Percentiles rank a stretch among this genome's conserved stretches.
phyloP scores from a whole-genome alignment of 176 grass and related monocot species.

The Triticum turgidum region DNA sequence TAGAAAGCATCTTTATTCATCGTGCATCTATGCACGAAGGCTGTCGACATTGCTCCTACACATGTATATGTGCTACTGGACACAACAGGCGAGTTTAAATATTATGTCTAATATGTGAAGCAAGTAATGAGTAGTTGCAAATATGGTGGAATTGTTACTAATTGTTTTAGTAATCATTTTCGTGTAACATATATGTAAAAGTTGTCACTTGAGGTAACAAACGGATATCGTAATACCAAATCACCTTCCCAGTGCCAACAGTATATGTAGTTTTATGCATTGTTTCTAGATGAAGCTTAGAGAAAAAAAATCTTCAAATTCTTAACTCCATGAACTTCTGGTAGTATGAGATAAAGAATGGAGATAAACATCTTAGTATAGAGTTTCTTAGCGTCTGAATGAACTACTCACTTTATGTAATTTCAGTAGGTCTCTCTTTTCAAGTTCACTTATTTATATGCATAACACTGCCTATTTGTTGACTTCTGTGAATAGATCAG shows the following conservation, averaged over 20 bases:
- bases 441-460: background rate
- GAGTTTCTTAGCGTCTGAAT: background rate
- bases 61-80: constrained; percentile 63
- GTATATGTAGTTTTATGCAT: background rate
- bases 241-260: background rate
- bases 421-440: background rate
- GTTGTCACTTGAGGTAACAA: background rate
- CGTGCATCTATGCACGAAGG: constrained; percentile 29
- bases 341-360: background rate
- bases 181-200: background rate
- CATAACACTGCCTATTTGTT: background rate
- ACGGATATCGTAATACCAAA: background rate
- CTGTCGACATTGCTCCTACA: constrained; percentile 62
- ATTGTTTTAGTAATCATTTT: background rate
- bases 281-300: background rate
- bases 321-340: background rate
- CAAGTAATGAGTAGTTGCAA: background rate
- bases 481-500: background rate
- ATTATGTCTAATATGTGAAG: background rate
- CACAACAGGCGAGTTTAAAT: constrained; percentile 41
- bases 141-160: no score
- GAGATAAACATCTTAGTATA: background rate
- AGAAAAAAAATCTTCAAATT: background rate
- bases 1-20: constrained; percentile 57
- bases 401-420: background rate